Base-by-base conservation (phyloP, 495 filamentous ascomycete species). In the Immersiella caudata region DNA sequence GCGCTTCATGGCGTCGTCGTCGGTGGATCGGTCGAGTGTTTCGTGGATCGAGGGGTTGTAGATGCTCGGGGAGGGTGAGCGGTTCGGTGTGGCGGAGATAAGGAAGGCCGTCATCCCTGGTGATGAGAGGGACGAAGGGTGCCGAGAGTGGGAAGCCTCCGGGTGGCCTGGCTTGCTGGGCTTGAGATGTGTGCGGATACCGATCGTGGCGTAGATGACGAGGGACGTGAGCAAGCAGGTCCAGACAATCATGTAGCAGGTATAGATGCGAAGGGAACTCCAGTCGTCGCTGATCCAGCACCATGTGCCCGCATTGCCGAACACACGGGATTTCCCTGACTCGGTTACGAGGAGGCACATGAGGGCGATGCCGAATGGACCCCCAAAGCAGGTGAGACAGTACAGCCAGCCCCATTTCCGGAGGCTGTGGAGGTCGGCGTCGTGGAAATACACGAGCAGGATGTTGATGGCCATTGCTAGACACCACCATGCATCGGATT, bases 391-490 rank as follows among this genome's bases (percentile, higher is more conserved):
- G 62, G 86, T 76, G 0, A 89, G 20, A 11, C 88, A 78, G 71
- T 96, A 95, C 49, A 86, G 83, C 81, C 86, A 88, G 71, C 93
- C 87, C 26, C 92, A 80, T 14, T 78, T 79, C 14, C 88, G 87
- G 62, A 94, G 83, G 36, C 86, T 84, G 14, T 83, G 79, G 0
- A 89, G 86, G 49, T 87, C 85, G 68, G 88, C 91, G 51, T 86
- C 85, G 61, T 84, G 85, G 77, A 94, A 93, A 74, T 95, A 92
- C 29, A 91, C 90, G 59, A 95, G 82, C 73, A 91, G 92, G 65
- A 94, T 92, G 72, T 96, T 95, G 67, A 90, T 81, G 1, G 93
- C 92, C 91, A 96, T 95, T 60, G 89, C 89, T 60, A 93, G 80
- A 26, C 83, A 84, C 85, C 83, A 86, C 79, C 81, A 81, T 1